Base-by-base conservation (phyloP, 768 basidiomycete species). In the Trametes gibbosa region DNA sequence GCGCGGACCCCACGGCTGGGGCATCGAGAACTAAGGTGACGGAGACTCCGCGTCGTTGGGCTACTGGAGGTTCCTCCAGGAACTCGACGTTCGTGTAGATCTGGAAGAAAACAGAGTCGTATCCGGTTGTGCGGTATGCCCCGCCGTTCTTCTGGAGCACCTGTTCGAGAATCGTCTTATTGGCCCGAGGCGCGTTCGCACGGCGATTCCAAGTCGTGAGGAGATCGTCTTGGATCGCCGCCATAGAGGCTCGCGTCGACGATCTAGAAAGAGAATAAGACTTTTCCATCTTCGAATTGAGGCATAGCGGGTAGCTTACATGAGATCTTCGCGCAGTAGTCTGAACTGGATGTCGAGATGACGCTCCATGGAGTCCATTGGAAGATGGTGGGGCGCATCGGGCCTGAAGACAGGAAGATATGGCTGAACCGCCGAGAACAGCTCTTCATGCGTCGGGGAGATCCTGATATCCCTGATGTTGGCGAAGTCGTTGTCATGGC, bases 331-430 rank as follows among this genome's bases (percentile, higher is more conserved):
- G 37, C 90, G 76, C 35, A 92, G 72, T 0, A 91, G 76, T 34
- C 90, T 82, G 69, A 88, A 92, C 63, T 92, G 88, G 3, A 86
- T 80, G 57, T 92, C 90, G 12, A 90, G 72, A 21, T 86, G 73
- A 8, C 84, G 75, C 55, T 87, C 79, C 81, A 91, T 89, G 23
- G 82, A 83, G 16, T 78, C 77, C 3, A 70, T 61, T 0, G 81
- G 81, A 13, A 79, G 77, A 54, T 80, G 86, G 65, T 89, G 88
- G 0, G 87, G 88, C 0, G 86, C 88, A 2, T 73, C 76, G 19
- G 74, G 78, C 1, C 86, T 67, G 63, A 81, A 85, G 0, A 79
- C 82, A 0, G 90, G 90, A 0, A 92, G 71, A 66, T 81, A 90
- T 0, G 87, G 83, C 2, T 73, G 66, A 12, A 73, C 23, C 0